These are phyloP conservation scores for Dothideomycetidae sp. DNA, from an alignment of 2,329 filamentous ascomycete species.

Conservation along the genomic window DNA sequence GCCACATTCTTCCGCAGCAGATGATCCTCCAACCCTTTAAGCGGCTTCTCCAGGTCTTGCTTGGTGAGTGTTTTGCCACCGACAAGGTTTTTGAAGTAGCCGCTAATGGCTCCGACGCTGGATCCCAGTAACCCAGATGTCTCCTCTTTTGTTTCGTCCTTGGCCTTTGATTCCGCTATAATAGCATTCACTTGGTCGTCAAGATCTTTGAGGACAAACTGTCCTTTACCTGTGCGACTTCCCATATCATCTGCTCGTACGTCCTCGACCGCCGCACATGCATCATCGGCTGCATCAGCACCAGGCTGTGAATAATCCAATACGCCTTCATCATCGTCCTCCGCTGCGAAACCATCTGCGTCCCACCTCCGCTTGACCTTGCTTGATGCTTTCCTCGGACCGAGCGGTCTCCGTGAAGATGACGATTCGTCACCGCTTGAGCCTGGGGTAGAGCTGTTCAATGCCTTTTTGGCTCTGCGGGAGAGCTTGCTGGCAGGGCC, in stretches of 20 bases:
- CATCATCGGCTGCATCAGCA: conserved; percentile 41
- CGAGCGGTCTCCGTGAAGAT: conserved; percentile 27
- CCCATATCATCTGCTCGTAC: conserved; percentile 76
- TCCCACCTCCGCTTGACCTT: conserved; percentile 93
- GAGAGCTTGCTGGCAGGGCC: conserved; percentile 66
- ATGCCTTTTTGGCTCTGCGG: conserved; percentile 57
- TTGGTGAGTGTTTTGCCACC: conserved; percentile 87
- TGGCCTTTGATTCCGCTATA: conserved; percentile 62
- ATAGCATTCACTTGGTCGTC: conserved; percentile 90
- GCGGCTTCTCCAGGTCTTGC: conserved; percentile 75
- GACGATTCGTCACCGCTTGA: conserved; percentile 76
- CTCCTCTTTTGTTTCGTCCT: conserved; percentile 38
- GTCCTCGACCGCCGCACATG: conserved; percentile 51
- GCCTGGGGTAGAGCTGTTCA: conserved; percentile 41
- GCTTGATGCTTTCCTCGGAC: conserved; percentile 40
- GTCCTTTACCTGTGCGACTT: conserved; percentile 67
- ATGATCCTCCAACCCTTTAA: conserved; percentile 94
- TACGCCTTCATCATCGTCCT: conserved; percentile 60
- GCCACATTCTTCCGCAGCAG: conserved; percentile 92
- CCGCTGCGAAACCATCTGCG: conserved; percentile 72
- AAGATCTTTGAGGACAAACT: conserved; percentile 86
- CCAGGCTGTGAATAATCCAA: conserved; percentile 76
- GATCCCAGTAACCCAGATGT: conserved; percentile 59
- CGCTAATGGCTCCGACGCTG: conserved; percentile 67
- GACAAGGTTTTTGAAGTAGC: conserved; percentile 86